Percentiles rank a stretch among this genome's conserved stretches.
Conservation (phyloP, 2,329 filamentous ascomycete species). For the Cladosporium colombiae region DNA sequence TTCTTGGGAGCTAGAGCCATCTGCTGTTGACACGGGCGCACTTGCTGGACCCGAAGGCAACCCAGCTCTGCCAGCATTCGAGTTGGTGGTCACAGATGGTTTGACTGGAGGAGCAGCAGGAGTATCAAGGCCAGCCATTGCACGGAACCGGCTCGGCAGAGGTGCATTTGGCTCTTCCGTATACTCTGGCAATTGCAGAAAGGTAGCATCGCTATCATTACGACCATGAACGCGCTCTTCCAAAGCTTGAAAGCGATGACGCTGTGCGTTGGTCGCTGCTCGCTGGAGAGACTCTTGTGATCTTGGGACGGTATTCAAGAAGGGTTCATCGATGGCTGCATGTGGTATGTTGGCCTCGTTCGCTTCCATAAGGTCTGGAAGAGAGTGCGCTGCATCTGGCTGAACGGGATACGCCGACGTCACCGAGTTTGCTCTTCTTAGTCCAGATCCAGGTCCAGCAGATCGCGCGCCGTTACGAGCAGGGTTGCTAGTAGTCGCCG, state of each 20-base stretch:
- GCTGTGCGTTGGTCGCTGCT: conserved; percentile 65
- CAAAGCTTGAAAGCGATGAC: conserved; percentile 65
- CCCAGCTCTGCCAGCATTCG: conserved; percentile 17
- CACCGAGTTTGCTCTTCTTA: conserved; percentile 24
- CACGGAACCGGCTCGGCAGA: conserved; percentile 38
- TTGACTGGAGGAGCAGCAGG: conserved; percentile 23
- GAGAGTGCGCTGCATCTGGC: conserved; percentile 29
- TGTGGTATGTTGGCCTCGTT: conserved; percentile 29
- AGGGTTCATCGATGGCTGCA: conserved; percentile 37
- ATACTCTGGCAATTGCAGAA: conserved; percentile 80
- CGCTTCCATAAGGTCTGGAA: conserved; percentile 38
- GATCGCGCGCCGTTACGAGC: conserved; percentile 3
- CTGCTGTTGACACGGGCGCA: conserved; percentile 29
- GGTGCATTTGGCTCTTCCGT: conserved; percentile 57
- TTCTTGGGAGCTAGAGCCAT: conserved; percentile 31
- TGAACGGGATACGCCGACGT: conserved; percentile 28
- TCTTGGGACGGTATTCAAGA: conserved; percentile 37
- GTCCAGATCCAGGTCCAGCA: neutral
- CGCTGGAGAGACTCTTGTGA: conserved; percentile 37
- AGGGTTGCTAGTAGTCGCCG: conserved; percentile 34
- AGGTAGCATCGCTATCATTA: conserved; percentile 73
- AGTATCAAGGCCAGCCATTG: conserved; percentile 39
- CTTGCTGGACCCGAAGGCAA: conserved; percentile 24
- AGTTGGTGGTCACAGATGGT: conserved; percentile 23
- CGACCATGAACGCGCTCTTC: conserved; percentile 52